Conservation (phyloP, 164 flowering plant species). For the Santalum album region DNA sequence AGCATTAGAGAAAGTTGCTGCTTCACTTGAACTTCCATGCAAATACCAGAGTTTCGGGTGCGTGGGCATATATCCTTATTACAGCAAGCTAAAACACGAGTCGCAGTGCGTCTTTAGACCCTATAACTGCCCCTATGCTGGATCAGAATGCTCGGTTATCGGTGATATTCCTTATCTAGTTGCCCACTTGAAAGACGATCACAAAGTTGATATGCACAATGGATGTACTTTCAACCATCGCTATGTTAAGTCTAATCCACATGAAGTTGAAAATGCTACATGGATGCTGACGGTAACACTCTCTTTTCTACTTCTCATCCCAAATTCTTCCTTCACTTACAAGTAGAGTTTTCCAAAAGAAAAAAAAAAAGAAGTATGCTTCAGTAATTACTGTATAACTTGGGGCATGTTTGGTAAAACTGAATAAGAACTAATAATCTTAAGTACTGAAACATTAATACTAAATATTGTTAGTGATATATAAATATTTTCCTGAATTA, state of each 20-base stretch:
- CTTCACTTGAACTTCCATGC: conserved; percentile 91
- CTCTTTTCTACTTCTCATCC: no score
- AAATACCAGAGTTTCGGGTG: conserved; percentile 84
- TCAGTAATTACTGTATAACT: no score
- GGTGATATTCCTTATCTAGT: conserved; percentile 83
- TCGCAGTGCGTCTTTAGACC: conserved; percentile 70
- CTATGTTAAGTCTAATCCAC: conserved; percentile 90
- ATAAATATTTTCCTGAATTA: no score
- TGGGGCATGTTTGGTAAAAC: no score
- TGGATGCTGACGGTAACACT: conserved; percentile 90
- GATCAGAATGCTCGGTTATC: conserved; percentile 78
- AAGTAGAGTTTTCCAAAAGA: no score
- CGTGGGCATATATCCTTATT: conserved; percentile 73
- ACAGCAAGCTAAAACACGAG: conserved; percentile 92
- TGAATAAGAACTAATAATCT: no score
- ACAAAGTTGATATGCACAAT: conserved; percentile 90
- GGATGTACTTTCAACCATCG: conserved; percentile 94
- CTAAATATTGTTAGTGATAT: no score
- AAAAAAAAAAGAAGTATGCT: no score
- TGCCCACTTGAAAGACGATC: conserved; percentile 76
- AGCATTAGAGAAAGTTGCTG: conserved; percentile 89
- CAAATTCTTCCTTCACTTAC: no score
- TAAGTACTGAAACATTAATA: no score
- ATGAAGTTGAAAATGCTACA: conserved; percentile 88
- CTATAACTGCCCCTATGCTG: conserved; percentile 91